These are phyloP conservation scores for Cercospora zeae-maydis DNA, from an alignment of 2,329 filamentous ascomycete species.

Conservation along the genomic window DNA sequence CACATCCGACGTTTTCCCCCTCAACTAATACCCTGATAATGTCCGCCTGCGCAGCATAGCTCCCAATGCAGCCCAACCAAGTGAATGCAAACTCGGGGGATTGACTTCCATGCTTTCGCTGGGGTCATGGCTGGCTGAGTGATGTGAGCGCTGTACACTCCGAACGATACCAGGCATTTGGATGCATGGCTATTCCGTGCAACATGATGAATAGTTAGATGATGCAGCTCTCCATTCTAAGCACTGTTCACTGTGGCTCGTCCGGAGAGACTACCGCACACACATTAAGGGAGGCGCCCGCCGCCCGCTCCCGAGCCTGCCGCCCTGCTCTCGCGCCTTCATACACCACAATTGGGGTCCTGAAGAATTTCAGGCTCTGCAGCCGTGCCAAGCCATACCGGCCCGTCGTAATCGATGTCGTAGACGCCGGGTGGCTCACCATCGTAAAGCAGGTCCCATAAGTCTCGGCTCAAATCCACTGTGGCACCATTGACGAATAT, in stretches of 20 bases:
- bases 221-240: background rate
- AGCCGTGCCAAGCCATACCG: background rate
- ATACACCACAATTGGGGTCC: background rate
- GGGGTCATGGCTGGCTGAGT: background rate
- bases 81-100: background rate
- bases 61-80: background rate
- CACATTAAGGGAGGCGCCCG: background rate
- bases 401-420: background rate
- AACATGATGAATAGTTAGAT: background rate
- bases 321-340: background rate
- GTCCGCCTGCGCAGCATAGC: background rate
- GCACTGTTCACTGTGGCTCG: background rate
- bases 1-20: background rate
- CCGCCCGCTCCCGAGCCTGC: background rate
- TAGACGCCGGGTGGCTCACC: background rate
- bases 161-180: background rate
- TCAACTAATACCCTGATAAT: background rate
- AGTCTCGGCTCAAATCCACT: background rate
- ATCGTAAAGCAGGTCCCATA: background rate
- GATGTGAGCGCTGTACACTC: background rate
- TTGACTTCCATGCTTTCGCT: background rate
- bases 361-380: background rate
- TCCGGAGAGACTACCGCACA: background rate
- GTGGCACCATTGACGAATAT: background rate
- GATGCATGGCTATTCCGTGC: background rate